phyloP scores from a whole-genome alignment of 176 grass and related monocot genomes.

The Poa pratensis region DNA sequence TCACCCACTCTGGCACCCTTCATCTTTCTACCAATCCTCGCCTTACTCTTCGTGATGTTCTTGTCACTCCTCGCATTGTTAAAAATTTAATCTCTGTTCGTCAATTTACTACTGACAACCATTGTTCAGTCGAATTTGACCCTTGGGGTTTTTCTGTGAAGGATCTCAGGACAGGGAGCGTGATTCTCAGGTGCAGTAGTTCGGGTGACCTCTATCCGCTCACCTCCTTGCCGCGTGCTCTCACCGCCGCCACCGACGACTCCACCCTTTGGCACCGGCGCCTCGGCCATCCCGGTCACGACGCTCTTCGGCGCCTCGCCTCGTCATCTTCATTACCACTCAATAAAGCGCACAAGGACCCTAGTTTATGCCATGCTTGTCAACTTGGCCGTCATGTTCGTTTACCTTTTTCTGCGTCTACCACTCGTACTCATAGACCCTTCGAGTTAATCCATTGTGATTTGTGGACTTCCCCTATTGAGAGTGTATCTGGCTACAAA shows the following conservation, averaged over 20 bases:
- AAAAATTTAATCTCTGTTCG: background rate
- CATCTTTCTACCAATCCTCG: background rate
- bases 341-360: background rate
- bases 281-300: background rate
- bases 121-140: background rate
- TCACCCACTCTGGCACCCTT: background rate
- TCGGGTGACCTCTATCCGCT: background rate
- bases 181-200: conserved; percentile 4
- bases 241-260: background rate
- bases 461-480: background rate
- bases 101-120: background rate
- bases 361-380: background rate
- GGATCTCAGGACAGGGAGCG: background rate
- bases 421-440: background rate
- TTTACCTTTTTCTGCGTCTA: background rate
- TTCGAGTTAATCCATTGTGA: conserved; percentile 9
- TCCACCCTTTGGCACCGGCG: background rate
- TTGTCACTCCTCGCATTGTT: background rate
- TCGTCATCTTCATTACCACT: background rate
- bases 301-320: background rate
- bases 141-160: background rate
- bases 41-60: background rate
- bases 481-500: background rate
- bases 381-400: background rate
- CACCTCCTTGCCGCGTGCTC: background rate